phyloP scores from a whole-genome alignment of 345 rosid genomes.

The Jatropha curcas region DNA sequence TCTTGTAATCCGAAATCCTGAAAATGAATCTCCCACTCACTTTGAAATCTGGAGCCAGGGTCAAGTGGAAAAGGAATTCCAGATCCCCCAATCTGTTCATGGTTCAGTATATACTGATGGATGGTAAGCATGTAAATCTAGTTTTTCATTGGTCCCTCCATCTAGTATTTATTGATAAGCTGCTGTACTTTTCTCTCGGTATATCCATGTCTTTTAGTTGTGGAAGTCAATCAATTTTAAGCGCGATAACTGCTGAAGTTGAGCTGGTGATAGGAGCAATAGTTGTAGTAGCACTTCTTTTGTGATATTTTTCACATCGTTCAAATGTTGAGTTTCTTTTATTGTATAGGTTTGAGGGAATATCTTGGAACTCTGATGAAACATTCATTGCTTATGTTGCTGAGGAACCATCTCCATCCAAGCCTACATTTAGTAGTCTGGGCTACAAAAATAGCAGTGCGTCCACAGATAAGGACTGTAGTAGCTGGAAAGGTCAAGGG shows the following conservation, averaged over 20 bases:
- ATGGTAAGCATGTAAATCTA: constrained; percentile 49
- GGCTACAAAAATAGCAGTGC: constrained; percentile 55
- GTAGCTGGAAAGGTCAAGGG: constrained; percentile 93
- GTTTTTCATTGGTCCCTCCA: constrained; percentile 11
- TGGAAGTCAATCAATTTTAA: constrained; percentile 12
- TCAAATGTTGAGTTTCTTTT: background rate
- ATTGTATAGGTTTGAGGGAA: constrained; percentile 80
- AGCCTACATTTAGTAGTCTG: constrained; percentile 58
- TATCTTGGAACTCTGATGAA: constrained; percentile 92
- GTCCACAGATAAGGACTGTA: constrained; percentile 52
- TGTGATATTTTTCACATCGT: background rate
- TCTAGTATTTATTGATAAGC: background rate
- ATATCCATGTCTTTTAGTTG: background rate
- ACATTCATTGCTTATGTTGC: constrained; percentile 77
- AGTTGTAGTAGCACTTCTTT: background rate
- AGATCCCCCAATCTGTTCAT: constrained; percentile 71
- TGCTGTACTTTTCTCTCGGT: background rate
- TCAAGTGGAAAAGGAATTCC: constrained; percentile 80
- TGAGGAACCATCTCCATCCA: constrained; percentile 61
- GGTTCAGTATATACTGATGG: constrained; percentile 82
- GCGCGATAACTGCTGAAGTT: background rate
- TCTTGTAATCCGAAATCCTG: constrained; percentile 72
- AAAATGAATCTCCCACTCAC: constrained; percentile 71
- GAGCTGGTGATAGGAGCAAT: background rate
- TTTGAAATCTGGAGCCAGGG: constrained; percentile 84